Base-by-base conservation (phyloP, 163 green algal genomes). In the Scenedesmus sp. region DNA sequence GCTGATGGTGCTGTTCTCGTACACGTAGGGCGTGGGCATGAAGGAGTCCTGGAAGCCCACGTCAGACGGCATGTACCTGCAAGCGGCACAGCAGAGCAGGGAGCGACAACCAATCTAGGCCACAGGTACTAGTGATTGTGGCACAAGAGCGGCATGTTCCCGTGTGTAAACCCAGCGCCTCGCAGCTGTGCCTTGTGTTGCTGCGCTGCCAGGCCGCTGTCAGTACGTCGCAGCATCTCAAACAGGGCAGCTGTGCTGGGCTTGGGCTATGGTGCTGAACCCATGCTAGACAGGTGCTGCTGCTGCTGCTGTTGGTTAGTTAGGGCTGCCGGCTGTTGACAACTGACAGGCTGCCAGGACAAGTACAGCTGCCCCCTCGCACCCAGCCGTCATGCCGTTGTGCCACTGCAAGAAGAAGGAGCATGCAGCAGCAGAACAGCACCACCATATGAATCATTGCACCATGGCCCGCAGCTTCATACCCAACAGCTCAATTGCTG, bases 341-440 rank as follows among this genome's bases (percentile, higher is more conserved):
- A 73, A 73, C 62, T 10, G 15, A 84, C 34, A 84, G 76, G 76
- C 10, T 84, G 34, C 26, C 76, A 46, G 34, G 34, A 46, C 34
- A 10, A 84, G 76, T 15, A 84, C 9, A 15, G 15, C 76, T 84
- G 76, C 10, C 76, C 10, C 12, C 10, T 20, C 86, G 60, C 59
- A 90, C 87, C 87, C 87, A 64, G 87, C 55, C n/a, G 88, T 91
- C 15, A 74, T 76, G 1, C 76, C 88, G 56, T 91, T 91, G 79
- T 91, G 88, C 88, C 88, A 91, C 26, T 46, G 0, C 34, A 46
- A 46, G 34, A 46, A 46, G 34, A 46, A 46, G 34, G 34, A 46
- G 34, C 34, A 46, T 46, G 34, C 34, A 46, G 34, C 34, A 46
- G 34, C 34, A 46, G 34, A 46, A 46, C 34, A 46, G 34, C 34